Conservation (phyloP, 139 green algal genomes). For the Picochlorum sp. region DNA sequence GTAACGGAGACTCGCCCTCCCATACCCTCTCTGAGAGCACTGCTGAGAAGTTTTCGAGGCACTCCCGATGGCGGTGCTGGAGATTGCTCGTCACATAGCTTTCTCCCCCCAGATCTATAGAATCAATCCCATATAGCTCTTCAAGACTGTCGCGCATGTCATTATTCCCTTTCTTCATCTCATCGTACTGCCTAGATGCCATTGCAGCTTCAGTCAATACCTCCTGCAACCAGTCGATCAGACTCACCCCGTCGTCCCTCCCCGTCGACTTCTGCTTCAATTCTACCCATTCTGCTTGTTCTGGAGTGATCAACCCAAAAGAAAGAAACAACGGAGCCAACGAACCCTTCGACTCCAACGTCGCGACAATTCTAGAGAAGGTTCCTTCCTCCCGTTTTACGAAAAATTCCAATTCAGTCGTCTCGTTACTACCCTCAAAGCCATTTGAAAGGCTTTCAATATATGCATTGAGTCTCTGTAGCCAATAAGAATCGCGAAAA, state of each 20-base stretch:
- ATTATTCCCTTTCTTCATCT: conserved; percentile 50
- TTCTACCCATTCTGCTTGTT: conserved; percentile 37
- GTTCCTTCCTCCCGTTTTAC: conserved; percentile 10
- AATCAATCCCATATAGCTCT: conserved; percentile 49
- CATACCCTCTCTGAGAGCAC: conserved; percentile 26
- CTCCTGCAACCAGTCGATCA: conserved; percentile 65
- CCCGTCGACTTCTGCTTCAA: neutral
- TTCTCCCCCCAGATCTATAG: conserved; percentile 60
- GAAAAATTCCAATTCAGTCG: conserved; percentile 24
- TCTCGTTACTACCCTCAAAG: conserved; percentile 12
- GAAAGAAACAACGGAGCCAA: conserved; percentile 71
- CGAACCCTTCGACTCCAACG: conserved; percentile 54
- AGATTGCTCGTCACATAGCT: conserved; percentile 45
- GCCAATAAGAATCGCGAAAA: neutral
- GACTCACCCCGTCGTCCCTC: conserved; percentile 37
- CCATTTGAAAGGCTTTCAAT: conserved; percentile 52
- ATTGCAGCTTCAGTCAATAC: conserved; percentile 58
- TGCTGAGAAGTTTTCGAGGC: conserved; percentile 29
- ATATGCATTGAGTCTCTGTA: conserved; percentile 66
- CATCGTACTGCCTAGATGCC: conserved; percentile 63
- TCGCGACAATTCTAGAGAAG: conserved; percentile 23
- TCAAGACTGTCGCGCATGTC: conserved; percentile 46
- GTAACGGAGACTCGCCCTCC: conserved; percentile 17
- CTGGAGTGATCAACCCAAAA: conserved; percentile 68
- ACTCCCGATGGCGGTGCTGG: conserved; percentile 60